phyloP scores from a whole-genome alignment of 2,329 filamentous ascomycete species.

The Daldinia sp. region DNA sequence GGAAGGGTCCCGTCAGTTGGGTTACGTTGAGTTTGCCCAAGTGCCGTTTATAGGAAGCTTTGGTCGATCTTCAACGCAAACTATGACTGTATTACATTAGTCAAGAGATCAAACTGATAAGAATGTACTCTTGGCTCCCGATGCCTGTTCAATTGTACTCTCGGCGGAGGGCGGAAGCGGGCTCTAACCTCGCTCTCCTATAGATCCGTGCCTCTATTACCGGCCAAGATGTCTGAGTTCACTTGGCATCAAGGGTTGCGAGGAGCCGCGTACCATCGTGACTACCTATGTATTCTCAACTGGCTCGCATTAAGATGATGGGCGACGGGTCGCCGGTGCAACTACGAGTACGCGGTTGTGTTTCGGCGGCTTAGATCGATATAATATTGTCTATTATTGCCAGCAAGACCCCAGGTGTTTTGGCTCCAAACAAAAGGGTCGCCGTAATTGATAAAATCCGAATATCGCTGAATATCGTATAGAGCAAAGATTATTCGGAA shows the following conservation, averaged over 20 bases:
- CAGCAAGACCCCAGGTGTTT: not conserved
- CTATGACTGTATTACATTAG: conserved; percentile 1
- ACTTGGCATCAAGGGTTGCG: conserved; percentile 26
- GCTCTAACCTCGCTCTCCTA: not conserved
- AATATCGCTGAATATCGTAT: not conserved
- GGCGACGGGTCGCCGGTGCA: not conserved
- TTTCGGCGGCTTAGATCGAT: not conserved
- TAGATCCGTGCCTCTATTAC: conserved; percentile 19
- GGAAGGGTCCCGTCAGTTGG: not conserved
- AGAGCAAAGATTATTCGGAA: not conserved
- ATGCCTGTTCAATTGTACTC: not conserved
- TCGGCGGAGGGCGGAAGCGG: not conserved
- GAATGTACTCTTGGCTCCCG: conserved; percentile 1
- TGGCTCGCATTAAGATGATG: not conserved
- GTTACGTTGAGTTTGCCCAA: not conserved
- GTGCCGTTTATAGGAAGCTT: not conserved
- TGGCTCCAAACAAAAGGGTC: not conserved
- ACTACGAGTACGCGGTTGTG: not conserved
- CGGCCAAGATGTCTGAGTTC: conserved; percentile 19
- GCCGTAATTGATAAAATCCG: not conserved
- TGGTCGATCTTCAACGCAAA: not conserved
- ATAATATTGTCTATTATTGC: not conserved
- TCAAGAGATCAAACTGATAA: not conserved
- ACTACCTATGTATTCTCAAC: not conserved
- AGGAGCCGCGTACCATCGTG: not conserved